Evolutionary conservation across 2,329 filamentous ascomycete species (phyloP), one percentile per base, ranked within the genome.

Genomic region (Pseudopithomyces chartarum): DNA sequence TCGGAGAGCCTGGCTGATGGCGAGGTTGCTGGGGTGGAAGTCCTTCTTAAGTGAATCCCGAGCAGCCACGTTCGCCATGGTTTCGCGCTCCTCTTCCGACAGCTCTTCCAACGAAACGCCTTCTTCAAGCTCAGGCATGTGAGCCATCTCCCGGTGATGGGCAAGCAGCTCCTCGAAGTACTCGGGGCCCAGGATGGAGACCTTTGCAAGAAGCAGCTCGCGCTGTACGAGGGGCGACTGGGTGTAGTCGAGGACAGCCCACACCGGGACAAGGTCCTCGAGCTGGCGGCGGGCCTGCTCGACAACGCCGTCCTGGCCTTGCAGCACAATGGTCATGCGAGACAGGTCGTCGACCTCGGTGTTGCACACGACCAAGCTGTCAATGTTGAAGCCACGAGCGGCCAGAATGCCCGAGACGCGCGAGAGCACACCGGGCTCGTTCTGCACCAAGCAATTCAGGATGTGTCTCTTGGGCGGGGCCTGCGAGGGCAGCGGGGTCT

Each of bases 221-320:
- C 95, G 89, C 85, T 99, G 95, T 19, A 99, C 95, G 22, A 99
- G 87, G 2, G 95, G 91, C 5, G 95, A 89, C 59, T 87, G 85
- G 57, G 93, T 98, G 80, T 99, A 99, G 80, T 99, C 95, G 56
- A 99, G 82, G 33, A 99, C 95, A 52, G 95, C 95, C 95, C 95
- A 99, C 57, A 99, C 95, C 22, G 95, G 95, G 22, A 99, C 95
- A 49, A 99, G 82, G 72, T 99, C 95, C 79, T 99, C 95, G 55
- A 99, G 83, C 80, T 99, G 95, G 62, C 95, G 85, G 62, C 95
- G 87, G 54, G 95, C 95, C 81, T 99, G 95, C 83, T 99, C 95
- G 26, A 99, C 92, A 34, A 98, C 94, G 53, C 94, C 94, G 70
- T 98, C 95, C 79, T 97, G 93, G 13, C 95, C 95, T 54, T 92